phyloP scores from a whole-genome alignment of 2,329 filamentous ascomycete species.

The Verticillium longisporum region DNA sequence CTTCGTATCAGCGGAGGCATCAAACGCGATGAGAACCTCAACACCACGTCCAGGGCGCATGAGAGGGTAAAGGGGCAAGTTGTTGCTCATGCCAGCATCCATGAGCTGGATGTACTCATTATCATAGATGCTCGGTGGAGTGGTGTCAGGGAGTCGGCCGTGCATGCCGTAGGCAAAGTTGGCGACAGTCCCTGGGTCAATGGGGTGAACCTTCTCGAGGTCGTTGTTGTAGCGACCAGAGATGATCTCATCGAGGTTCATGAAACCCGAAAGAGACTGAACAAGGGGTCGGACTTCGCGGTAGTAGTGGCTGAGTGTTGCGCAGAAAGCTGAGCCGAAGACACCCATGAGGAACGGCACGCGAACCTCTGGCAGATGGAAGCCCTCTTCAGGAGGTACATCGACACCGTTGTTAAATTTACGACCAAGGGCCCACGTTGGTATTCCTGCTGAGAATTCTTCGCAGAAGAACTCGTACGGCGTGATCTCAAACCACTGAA shows the following conservation, averaged over 20 bases:
- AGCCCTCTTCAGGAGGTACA: conserved; percentile 55
- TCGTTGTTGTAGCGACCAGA: conserved; percentile 70
- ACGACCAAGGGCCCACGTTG: conserved; percentile 86
- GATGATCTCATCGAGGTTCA: conserved; percentile 73
- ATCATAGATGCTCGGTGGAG: conserved; percentile 69
- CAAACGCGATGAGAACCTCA: conserved; percentile 87
- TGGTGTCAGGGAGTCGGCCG: conserved; percentile 64
- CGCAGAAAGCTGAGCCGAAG: conserved; percentile 96
- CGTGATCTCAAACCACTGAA: conserved; percentile 96
- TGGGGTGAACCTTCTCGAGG: conserved; percentile 85
- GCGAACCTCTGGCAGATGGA: conserved; percentile 74
- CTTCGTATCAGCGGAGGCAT: conserved; percentile 87
- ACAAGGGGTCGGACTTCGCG: conserved; percentile 83
- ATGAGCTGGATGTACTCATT: conserved; percentile 73
- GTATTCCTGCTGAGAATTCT: conserved; percentile 84
- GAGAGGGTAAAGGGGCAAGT: conserved; percentile 90
- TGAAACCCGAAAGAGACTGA: conserved; percentile 66
- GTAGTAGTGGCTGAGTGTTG: conserved; percentile 93
- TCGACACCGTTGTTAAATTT: conserved; percentile 69
- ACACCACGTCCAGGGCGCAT: conserved; percentile 82
- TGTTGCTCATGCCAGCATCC: conserved; percentile 99
- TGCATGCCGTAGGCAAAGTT: conserved; percentile 85
- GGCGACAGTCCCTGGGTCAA: conserved; percentile 83
- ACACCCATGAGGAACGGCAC: conserved; percentile 83
- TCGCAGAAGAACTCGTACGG: conserved; percentile 96